phyloP scores from a whole-genome alignment of 345 rosid species.

The Eucalyptus sp. region DNA sequence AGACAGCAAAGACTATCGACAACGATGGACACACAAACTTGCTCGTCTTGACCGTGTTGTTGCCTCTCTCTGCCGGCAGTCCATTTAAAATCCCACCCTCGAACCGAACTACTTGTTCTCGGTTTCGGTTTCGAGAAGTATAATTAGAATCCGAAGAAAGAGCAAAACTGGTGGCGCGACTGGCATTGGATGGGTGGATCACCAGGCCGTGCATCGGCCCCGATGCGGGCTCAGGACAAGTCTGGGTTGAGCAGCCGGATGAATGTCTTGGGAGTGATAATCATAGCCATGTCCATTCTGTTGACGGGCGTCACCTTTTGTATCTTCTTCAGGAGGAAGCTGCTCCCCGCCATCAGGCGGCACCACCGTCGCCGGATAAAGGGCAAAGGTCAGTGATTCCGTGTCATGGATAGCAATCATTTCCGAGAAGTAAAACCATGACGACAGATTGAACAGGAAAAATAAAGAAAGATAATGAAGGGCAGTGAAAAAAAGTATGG shows the following conservation, averaged over 20 bases:
- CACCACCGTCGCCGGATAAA: too few relatives aligned
- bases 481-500: background rate
- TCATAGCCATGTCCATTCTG: slow-evolving; percentile 8
- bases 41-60: background rate
- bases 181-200: background rate
- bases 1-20: background rate
- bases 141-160: background rate
- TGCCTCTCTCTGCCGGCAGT: background rate
- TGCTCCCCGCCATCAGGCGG: slow-evolving; percentile 1
- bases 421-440: background rate
- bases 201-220: background rate
- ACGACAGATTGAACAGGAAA: background rate
- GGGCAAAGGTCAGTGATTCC: slow-evolving; percentile 13
- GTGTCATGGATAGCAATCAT: background rate
- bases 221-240: background rate
- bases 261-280: slow-evolving; percentile 4
- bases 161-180: background rate
- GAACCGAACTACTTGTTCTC: background rate
- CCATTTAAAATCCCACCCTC: background rate
- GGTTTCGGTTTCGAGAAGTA: background rate
- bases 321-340: slow-evolving; percentile 16
- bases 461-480: background rate
- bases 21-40: background rate
- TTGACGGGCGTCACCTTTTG: slow-evolving; percentile 1
- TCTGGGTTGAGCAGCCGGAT: background rate